phyloP scores from a whole-genome alignment of 2,329 filamentous ascomycete species.

The Diaporthe vexans region DNA sequence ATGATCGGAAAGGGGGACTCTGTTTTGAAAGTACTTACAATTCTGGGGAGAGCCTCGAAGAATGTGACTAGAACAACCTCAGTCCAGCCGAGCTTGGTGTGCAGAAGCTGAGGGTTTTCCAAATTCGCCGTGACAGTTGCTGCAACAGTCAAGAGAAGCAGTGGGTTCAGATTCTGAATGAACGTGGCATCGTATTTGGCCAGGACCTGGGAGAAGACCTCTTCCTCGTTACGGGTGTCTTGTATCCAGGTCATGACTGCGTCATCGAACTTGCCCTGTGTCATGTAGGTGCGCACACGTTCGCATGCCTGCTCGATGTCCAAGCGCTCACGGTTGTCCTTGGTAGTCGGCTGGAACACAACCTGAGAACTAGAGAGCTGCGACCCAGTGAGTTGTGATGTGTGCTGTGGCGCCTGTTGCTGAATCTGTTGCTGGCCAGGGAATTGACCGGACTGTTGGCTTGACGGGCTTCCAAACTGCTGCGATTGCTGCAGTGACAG shows the following conservation, averaged over 20 bases:
- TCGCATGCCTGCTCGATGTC: conserved; percentile 71
- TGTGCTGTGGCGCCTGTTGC: conserved; percentile 30
- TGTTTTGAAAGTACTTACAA: conserved; percentile 60
- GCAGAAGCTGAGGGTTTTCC: conserved; percentile 62
- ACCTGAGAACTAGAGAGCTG: conserved; percentile 48
- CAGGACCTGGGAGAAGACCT: conserved; percentile 72
- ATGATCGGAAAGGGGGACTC: not conserved
- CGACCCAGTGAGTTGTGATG: conserved; percentile 35
- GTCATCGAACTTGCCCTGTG: conserved; percentile 71
- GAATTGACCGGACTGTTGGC: conserved; percentile 36
- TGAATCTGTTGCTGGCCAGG: conserved; percentile 34
- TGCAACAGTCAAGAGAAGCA: conserved; percentile 75
- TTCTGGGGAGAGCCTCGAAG: conserved; percentile 60
- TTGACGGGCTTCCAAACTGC: conserved; percentile 39
- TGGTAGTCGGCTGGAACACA: conserved; percentile 56
- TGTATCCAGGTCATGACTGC: conserved; percentile 78
- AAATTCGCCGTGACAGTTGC: conserved; percentile 74
- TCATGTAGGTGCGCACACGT: conserved; percentile 73
- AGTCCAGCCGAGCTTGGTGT: conserved; percentile 71
- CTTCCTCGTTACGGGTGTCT: conserved; percentile 66
- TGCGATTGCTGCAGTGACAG: conserved; percentile 39
- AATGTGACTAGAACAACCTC: conserved; percentile 71
- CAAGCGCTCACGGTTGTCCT: conserved; percentile 61
- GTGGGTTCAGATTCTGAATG: conserved; percentile 69
- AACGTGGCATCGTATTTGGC: conserved; percentile 65